These are phyloP conservation scores for Dichomitus squalens DNA, from an alignment of 1,284 basidiomycete species.

Conservation along the genomic window DNA sequence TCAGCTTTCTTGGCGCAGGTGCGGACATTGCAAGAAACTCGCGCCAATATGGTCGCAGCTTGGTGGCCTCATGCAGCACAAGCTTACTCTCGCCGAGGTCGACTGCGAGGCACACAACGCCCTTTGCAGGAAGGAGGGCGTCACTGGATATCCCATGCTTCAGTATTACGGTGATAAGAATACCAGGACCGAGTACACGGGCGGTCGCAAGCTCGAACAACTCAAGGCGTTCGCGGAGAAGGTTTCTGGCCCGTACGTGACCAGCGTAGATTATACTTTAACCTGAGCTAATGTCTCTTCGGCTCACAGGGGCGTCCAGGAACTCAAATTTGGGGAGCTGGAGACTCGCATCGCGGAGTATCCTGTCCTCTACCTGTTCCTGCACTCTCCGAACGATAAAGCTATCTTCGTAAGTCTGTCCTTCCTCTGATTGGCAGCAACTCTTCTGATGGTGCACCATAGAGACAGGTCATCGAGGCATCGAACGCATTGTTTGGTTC, in stretches of 20 bases:
- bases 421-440: neutral
- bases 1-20: constrained; percentile 44
- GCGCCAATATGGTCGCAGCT: constrained; percentile 81
- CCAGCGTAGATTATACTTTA: neutral
- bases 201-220: constrained; percentile 67
- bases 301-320: constrained; percentile 42
- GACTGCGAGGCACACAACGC: constrained; percentile 79
- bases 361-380: constrained; percentile 73
- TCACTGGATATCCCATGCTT: constrained; percentile 83
- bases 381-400: constrained; percentile 55
- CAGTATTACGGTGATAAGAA: constrained; percentile 58
- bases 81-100: constrained; percentile 79
- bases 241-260: constrained; percentile 41
- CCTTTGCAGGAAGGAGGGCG: constrained; percentile 65
- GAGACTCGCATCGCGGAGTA: constrained; percentile 53
- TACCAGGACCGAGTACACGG: constrained; percentile 67
- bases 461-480: constrained; percentile 51
- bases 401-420: constrained; percentile 44
- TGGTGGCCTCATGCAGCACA: constrained; percentile 66
- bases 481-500: constrained; percentile 67
- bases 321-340: constrained; percentile 55
- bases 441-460: neutral
- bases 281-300: constrained; percentile 6
- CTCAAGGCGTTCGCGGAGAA: constrained; percentile 75
- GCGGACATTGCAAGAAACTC: constrained; percentile 90